Evolutionary conservation across 805 yeast genomes (phyloP).

Genomic region (Metschnikowia koreensis): DNA sequence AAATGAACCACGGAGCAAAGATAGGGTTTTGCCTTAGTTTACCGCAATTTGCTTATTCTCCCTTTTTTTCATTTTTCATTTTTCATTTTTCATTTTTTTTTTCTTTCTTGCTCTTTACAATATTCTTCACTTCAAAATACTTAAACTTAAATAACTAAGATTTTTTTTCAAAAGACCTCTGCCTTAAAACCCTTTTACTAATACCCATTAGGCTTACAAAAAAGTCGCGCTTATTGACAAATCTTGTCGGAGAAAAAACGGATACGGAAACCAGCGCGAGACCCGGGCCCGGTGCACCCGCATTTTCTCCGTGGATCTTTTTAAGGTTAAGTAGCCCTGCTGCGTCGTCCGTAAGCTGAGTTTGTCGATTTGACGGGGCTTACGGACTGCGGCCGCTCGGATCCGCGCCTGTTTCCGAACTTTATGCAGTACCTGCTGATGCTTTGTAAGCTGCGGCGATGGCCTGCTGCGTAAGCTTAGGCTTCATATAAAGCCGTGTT

Average conservation of each 20-base stretch:
- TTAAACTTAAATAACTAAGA: too few species aligned
- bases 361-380: background rate
- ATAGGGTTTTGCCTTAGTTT: too few species aligned
- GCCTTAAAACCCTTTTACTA: too few species aligned
- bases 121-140: too few species aligned
- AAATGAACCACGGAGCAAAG: too few species aligned
- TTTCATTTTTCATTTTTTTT: too few species aligned
- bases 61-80: too few species aligned
- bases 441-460: slow-evolving; percentile 6
- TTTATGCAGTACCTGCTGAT: background rate
- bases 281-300: background rate
- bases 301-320: background rate
- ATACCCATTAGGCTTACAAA: too few species aligned
- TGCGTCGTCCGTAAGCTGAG: background rate
- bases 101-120: too few species aligned
- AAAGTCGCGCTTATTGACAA: too few species aligned
- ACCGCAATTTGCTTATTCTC: too few species aligned
- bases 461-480: background rate
- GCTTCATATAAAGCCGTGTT: background rate
- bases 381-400: background rate
- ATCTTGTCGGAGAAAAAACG: background rate
- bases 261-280: background rate
- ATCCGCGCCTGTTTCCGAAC: background rate
- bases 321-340: background rate
- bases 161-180: too few species aligned